Conservation (phyloP, 306 rosid species). For the Astragalus glycyphyllos region DNA sequence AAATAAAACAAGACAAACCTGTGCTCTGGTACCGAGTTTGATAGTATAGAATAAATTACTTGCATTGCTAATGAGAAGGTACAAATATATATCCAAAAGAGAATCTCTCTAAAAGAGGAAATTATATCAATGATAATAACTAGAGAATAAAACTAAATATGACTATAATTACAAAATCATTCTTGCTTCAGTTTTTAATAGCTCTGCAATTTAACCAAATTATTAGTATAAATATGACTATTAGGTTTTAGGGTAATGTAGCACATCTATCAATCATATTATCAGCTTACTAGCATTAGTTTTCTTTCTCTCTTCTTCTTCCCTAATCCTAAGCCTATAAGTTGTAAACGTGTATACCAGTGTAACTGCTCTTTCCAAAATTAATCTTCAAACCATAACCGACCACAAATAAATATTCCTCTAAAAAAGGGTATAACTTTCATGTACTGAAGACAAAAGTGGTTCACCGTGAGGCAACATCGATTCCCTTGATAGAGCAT, state of each 20-base stretch:
- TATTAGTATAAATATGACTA: conserved; percentile 1
- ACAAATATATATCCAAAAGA: too few relatives aligned
- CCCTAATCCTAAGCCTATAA: conserved; percentile 7
- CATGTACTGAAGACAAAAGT: neutral
- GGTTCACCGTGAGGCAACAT: neutral
- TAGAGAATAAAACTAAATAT: too few relatives aligned
- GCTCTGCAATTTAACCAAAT: neutral
- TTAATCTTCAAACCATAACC: neutral
- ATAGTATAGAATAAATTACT: too few relatives aligned
- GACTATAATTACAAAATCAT: neutral
- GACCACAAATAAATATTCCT: conserved; percentile 13
- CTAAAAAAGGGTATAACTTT: neutral
- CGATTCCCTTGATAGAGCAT: neutral
- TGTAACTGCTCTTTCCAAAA: neutral
- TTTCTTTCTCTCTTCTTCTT: neutral
- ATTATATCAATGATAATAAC: too few relatives aligned
- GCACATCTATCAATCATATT: neutral
- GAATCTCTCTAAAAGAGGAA: too few relatives aligned
- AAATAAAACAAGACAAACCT: too few relatives aligned
- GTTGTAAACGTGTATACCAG: neutral
- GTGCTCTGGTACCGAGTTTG: too few relatives aligned
- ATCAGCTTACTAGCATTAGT: neutral
- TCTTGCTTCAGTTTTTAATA: neutral
- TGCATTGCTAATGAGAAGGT: too few relatives aligned
- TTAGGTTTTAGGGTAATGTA: neutral